A percentile compares a stretch with the other conserved stretches of the same genome.
Conservation (phyloP, 2,329 filamentous ascomycete genomes). For the Diaporthe citrichinensis region DNA sequence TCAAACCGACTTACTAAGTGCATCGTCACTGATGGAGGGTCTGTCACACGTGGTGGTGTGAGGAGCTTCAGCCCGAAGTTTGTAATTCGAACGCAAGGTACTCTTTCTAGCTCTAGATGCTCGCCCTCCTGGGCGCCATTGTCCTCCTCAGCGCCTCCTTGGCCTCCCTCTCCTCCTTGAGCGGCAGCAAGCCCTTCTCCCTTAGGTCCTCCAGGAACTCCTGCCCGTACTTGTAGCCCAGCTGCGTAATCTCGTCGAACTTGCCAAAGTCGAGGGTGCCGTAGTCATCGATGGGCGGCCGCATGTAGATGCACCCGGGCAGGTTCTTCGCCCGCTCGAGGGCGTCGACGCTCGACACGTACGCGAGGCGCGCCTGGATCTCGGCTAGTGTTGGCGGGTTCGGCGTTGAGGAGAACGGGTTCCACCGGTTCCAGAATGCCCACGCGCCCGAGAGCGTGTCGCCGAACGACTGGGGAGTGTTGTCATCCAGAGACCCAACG, state of each 20-base stretch:
- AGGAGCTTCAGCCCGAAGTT: background rate
- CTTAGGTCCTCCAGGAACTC: slow-evolving; percentile 83
- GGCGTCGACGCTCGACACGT: slow-evolving; percentile 94
- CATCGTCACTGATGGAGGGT: background rate
- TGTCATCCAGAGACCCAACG: slow-evolving; percentile 92
- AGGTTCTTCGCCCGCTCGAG: slow-evolving; percentile 93
- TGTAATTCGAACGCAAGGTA: background rate
- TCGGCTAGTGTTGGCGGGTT: slow-evolving; percentile 96
- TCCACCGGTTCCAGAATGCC: slow-evolving; percentile 97
- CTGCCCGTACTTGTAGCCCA: slow-evolving; percentile 89
- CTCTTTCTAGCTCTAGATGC: slow-evolving; percentile 67
- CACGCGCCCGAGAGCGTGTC: slow-evolving; percentile 96
- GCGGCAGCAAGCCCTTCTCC: slow-evolving; percentile 81
- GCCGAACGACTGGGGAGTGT: slow-evolving; percentile 91
- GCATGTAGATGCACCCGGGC: slow-evolving; percentile 94
- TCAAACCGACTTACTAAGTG: background rate
- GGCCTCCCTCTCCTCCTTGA: slow-evolving; percentile 80
- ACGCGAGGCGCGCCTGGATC: slow-evolving; percentile 94
- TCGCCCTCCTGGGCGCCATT: slow-evolving; percentile 84
- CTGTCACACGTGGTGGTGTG: too few relatives aligned
- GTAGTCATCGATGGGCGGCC: slow-evolving; percentile 92
- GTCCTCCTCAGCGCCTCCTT: slow-evolving; percentile 83
- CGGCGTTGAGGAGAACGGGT: slow-evolving; percentile 88
- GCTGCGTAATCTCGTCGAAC: slow-evolving; percentile 95
- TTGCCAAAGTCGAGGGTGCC: slow-evolving; percentile 97